phyloP scores from a whole-genome alignment of 441 rosid genomes.

The Eutrema salsugineum region DNA sequence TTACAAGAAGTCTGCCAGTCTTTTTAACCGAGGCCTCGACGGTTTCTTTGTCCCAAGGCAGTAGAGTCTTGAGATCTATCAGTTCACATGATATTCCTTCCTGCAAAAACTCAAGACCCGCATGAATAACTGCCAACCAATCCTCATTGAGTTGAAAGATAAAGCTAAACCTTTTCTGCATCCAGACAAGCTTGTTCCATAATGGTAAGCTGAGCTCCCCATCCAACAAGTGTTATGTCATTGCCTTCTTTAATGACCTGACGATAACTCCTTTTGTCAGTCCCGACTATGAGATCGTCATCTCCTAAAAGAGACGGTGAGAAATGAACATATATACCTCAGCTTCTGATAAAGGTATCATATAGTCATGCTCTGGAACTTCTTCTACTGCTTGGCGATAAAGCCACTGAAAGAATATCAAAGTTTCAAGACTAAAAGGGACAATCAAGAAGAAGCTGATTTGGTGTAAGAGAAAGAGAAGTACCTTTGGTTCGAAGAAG shows the following conservation, averaged over 20 bases:
- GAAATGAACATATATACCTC: slow-evolving; percentile 45
- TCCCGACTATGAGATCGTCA: background rate
- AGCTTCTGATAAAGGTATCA: slow-evolving; percentile 83
- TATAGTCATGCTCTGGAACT: slow-evolving; percentile 85
- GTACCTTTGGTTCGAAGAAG: slow-evolving; percentile 90
- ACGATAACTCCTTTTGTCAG: slow-evolving; percentile 6
- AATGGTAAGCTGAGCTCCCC: slow-evolving; percentile 89
- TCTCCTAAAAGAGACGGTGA: background rate
- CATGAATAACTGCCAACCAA: background rate
- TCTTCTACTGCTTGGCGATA: slow-evolving; percentile 84
- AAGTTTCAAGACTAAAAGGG: background rate
- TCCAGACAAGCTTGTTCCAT: slow-evolving; percentile 84
- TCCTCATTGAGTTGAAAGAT: background rate
- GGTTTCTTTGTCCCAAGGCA: slow-evolving; percentile 96
- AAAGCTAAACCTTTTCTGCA: slow-evolving; percentile 55
- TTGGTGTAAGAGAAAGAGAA: slow-evolving; percentile 2
- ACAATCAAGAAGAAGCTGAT: background rate
- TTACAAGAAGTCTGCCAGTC: slow-evolving; percentile 89
- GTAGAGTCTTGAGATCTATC: slow-evolving; percentile 78
- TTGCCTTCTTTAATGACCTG: slow-evolving; percentile 81
- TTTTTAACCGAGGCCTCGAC: slow-evolving; percentile 83
- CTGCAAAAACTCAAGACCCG: slow-evolving; percentile 38
- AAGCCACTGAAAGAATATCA: slow-evolving; percentile 59
- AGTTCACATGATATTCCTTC: slow-evolving; percentile 95
- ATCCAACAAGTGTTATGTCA: slow-evolving; percentile 87